Evolutionary conservation across 2,329 filamentous ascomycete genomes (phyloP).

Genomic region (Hypomyces perniciosus): DNA sequence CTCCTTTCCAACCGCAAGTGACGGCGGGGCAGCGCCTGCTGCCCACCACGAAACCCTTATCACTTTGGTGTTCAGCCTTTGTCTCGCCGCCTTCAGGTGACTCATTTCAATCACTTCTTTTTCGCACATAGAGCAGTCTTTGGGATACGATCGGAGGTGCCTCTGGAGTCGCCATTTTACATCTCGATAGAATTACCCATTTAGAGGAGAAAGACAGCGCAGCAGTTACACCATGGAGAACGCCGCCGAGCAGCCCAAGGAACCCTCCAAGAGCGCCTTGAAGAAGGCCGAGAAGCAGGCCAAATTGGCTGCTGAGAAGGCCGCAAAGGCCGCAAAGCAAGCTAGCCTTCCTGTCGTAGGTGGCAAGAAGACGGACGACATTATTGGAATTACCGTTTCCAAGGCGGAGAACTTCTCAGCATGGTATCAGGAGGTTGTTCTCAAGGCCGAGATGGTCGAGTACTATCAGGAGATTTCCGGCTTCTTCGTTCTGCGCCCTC

Average conservation of each 20-base stretch:
- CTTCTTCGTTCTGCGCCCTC: slow-evolving; percentile 84
- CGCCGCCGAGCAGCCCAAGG: slow-evolving; percentile 43
- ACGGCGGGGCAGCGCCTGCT: slow-evolving; percentile 15
- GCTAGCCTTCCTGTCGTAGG: slow-evolving; percentile 44
- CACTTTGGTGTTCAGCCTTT: neutral
- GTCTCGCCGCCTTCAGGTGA: neutral
- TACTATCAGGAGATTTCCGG: slow-evolving; percentile 94
- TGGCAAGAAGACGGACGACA: slow-evolving; percentile 56
- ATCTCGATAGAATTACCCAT: no score
- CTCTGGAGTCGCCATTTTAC: no score
- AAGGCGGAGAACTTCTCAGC: slow-evolving; percentile 84
- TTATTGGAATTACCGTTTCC: slow-evolving; percentile 81
- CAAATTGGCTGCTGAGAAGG: slow-evolving; percentile 55
- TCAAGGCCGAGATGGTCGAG: slow-evolving; percentile 95
- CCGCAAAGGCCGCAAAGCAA: slow-evolving; percentile 56
- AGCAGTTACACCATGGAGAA: slow-evolving; percentile 24
- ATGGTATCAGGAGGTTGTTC: slow-evolving; percentile 97
- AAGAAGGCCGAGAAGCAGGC: slow-evolving; percentile 63
- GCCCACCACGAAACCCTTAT: neutral
- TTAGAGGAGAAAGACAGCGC: neutral
- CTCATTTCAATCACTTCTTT: neutral
- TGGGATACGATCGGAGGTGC: no score
- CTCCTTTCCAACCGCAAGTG: slow-evolving; percentile 13
- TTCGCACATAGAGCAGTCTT: no score
- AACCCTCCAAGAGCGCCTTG: slow-evolving; percentile 54